Evolutionary conservation across 148 eudicot species (phyloP).

Genomic region (Hydrangea macrophylla): DNA sequence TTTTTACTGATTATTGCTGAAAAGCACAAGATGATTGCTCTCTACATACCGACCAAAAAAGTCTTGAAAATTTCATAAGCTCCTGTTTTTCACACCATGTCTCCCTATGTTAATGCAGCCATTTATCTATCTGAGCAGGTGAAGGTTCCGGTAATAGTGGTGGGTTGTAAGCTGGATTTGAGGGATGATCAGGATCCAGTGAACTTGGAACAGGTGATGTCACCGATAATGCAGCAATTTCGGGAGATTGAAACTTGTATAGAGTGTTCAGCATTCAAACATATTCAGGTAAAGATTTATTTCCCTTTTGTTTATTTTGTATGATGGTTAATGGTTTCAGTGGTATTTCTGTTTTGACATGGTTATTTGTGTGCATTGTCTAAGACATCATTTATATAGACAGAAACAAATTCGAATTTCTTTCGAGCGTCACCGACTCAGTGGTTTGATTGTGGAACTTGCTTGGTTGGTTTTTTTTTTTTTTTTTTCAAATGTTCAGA

Average conservation of each 20-base stretch:
- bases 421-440: not conserved
- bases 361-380: not conserved
- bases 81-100: not conserved
- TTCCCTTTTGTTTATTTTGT: not conserved
- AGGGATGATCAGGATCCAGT: constrained; percentile 66
- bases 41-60: too few relatives aligned
- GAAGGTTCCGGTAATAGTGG: constrained; percentile 77
- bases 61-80: not conserved
- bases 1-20: too few relatives aligned
- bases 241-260: constrained; percentile 90
- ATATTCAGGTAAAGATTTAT: constrained; percentile 55
- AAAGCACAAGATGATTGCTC: too few relatives aligned
- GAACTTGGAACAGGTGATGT: constrained; percentile 81
- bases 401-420: not conserved
- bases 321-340: not conserved
- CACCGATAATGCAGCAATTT: constrained; percentile 84
- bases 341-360: not conserved
- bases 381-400: not conserved
- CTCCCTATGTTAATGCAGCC: not conserved
- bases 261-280: constrained; percentile 67
- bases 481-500: not conserved
- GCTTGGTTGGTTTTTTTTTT: not conserved
- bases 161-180: constrained; percentile 77
- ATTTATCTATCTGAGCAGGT: constrained; percentile 37
- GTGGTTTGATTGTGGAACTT: not conserved